phyloP scores from a whole-genome alignment of 2,329 filamentous ascomycete species.

The Grosmannia huntii region DNA sequence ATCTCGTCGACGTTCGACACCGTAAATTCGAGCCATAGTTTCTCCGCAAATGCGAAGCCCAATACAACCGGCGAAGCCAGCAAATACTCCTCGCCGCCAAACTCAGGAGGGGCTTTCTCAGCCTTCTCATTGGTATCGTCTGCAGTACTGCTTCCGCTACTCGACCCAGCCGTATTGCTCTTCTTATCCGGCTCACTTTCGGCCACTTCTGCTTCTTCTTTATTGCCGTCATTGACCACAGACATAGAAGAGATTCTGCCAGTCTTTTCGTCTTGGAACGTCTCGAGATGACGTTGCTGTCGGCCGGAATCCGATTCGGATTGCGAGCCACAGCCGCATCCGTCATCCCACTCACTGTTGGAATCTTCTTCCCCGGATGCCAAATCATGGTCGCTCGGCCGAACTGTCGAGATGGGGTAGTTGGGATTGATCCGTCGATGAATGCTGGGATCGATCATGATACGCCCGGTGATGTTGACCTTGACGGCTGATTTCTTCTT shows the following conservation, averaged over 20 bases:
- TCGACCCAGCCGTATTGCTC: neutral
- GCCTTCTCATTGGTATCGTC: conserved; percentile 2
- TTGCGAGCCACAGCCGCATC: conserved; percentile 24
- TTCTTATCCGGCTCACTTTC: neutral
- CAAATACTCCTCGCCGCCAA: conserved; percentile 73
- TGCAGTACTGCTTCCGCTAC: neutral
- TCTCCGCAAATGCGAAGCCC: conserved; percentile 79
- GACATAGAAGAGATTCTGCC: neutral
- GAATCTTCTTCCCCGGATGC: conserved; percentile 31
- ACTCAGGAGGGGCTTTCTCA: conserved; percentile 34
- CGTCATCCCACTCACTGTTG: conserved; percentile 23
- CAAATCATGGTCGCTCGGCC: conserved; percentile 55
- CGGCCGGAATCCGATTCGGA: conserved; percentile 23
- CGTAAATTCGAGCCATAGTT: conserved; percentile 80
- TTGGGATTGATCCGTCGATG: conserved; percentile 80
- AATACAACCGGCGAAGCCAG: conserved; percentile 75
- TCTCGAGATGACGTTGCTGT: conserved; percentile 24
- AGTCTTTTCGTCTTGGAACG: neutral
- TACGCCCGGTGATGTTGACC: conserved; percentile 72
- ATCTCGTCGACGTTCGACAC: conserved; percentile 71
- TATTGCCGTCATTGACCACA: neutral
- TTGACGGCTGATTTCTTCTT: conserved; percentile 63
- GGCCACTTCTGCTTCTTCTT: neutral
- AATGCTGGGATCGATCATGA: conserved; percentile 78
- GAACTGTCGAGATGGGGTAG: conserved; percentile 63